Percentiles rank a stretch among this genome's conserved stretches.
Evolutionary conservation across 2,329 filamentous ascomycete genomes (phyloP).

Genomic region (Septoria linicola): DNA sequence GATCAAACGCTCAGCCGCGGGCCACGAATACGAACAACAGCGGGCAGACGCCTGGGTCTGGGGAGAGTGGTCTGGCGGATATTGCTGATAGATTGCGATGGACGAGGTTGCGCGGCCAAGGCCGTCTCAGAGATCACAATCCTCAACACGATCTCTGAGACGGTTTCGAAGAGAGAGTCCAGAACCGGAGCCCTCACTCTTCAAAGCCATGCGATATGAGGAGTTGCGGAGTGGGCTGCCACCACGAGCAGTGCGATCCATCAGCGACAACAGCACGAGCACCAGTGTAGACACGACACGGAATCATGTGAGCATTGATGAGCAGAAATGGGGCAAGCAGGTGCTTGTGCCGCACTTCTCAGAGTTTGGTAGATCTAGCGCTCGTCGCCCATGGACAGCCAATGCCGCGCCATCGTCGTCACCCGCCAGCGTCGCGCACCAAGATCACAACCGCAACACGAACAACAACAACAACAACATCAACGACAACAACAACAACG

Average conservation of each 20-base stretch:
- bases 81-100: slow-evolving; percentile 8
- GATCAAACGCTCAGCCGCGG: no score
- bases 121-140: slow-evolving; percentile 2
- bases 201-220: slow-evolving; percentile 17
- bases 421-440: no score
- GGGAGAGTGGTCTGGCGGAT: background rate
- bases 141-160: slow-evolving; percentile 2
- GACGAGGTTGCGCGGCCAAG: slow-evolving; percentile 2
- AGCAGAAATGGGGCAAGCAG: no score
- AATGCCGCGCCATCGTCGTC: background rate
- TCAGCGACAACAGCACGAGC: slow-evolving; percentile 4
- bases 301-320: background rate
- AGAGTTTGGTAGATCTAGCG: slow-evolving; percentile 1
- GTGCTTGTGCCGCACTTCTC: no score
- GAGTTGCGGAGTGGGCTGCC: slow-evolving; percentile 8
- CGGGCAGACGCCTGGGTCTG: no score
- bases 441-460: background rate
- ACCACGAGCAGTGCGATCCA: slow-evolving; percentile 5
- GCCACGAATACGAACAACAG: no score
- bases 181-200: background rate
- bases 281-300: slow-evolving; percentile 6
- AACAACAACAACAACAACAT: background rate
- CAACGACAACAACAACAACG: background rate
- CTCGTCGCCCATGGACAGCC: background rate
- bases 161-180: background rate